Percentiles rank a stretch among this genome's conserved stretches.
phyloP scores from a whole-genome alignment of 2,329 filamentous ascomycete genomes.

The Aquanectria penicillioides region DNA sequence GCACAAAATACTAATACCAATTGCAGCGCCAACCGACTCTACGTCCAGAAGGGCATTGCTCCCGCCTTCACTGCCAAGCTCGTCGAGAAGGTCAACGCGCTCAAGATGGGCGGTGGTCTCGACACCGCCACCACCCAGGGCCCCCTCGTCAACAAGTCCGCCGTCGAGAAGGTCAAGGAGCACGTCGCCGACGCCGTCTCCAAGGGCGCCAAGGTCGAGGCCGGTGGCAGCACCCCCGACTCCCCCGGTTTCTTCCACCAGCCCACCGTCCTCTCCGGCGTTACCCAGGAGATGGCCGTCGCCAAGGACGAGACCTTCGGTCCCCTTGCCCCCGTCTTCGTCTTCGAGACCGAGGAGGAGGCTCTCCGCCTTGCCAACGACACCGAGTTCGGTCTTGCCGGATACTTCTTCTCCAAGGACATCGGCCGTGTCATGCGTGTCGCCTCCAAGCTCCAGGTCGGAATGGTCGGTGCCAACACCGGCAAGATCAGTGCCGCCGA shows the following conservation, averaged over 20 bases:
- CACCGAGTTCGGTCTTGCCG: conserved; percentile 50
- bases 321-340: conserved; percentile 42
- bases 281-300: conserved; percentile 44
- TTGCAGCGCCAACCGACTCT: conserved; percentile 48
- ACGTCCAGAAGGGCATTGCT: conserved; percentile 46
- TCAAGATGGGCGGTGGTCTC: conserved; percentile 42
- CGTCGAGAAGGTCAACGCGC: conserved; percentile 41
- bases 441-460: conserved; percentile 66
- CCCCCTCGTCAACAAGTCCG: conserved; percentile 70
- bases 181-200: conserved; percentile 70
- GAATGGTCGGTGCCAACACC: conserved; percentile 69
- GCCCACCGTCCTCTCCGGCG: conserved; percentile 74
- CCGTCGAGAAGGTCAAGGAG: conserved; percentile 68
- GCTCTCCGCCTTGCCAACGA: conserved; percentile 51
- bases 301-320: conserved; percentile 47
- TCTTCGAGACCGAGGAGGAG: conserved; percentile 51
- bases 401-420: conserved; percentile 48
- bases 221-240: conserved; percentile 72
- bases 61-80: conserved; percentile 44
- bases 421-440: conserved; percentile 54
- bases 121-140: conserved; percentile 42
- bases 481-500: conserved; percentile 48
- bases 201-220: conserved; percentile 67
- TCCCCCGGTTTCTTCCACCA: conserved; percentile 73
- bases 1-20: conserved; percentile 2